phyloP scores from a whole-genome alignment of 129 eudicot genomes.

The Kitagawia praeruptora region DNA sequence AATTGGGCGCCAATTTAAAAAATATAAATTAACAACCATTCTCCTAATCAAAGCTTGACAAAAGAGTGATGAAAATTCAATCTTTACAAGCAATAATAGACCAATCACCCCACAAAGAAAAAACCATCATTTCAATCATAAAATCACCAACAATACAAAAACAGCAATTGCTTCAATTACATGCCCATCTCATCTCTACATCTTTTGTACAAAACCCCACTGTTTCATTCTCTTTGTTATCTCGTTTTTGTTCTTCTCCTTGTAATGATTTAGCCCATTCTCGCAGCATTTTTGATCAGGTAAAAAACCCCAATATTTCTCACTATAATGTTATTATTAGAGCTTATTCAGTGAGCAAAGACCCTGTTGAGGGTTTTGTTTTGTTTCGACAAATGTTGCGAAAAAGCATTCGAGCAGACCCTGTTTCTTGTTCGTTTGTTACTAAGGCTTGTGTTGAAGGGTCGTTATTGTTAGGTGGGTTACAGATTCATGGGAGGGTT shows the following conservation, averaged over 20 bases:
- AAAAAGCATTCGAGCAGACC: conserved; percentile 36
- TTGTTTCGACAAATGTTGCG: conserved; percentile 43
- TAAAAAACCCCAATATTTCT: conserved; percentile 38
- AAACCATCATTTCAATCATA: conserved; percentile 40
- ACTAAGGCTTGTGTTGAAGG: conserved; percentile 41
- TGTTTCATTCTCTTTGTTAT: conserved; percentile 41
- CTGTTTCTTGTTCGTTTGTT: conserved; percentile 39
- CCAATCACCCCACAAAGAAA: conserved; percentile 4
- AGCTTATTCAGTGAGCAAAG: conserved; percentile 32
- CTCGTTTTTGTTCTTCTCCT: conserved; percentile 32
- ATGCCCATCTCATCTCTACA: conserved; percentile 56
- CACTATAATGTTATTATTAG: conserved; percentile 54
- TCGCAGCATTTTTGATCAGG: conserved; percentile 32
- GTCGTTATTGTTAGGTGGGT: conserved; percentile 29
- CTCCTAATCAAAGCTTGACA: neutral
- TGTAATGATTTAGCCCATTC: conserved; percentile 30
- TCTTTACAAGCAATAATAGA: neutral
- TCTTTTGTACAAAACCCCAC: conserved; percentile 32
- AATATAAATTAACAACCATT: neutral
- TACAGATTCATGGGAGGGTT: conserved; percentile 52
- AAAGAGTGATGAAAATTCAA: neutral
- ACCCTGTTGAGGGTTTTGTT: conserved; percentile 40
- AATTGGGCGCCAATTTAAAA: neutral
- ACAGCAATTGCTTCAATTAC: conserved; percentile 58
- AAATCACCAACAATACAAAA: conserved; percentile 37